Conservation (phyloP, 2,329 filamentous ascomycete genomes). For the Stenocarpella maydis region DNA sequence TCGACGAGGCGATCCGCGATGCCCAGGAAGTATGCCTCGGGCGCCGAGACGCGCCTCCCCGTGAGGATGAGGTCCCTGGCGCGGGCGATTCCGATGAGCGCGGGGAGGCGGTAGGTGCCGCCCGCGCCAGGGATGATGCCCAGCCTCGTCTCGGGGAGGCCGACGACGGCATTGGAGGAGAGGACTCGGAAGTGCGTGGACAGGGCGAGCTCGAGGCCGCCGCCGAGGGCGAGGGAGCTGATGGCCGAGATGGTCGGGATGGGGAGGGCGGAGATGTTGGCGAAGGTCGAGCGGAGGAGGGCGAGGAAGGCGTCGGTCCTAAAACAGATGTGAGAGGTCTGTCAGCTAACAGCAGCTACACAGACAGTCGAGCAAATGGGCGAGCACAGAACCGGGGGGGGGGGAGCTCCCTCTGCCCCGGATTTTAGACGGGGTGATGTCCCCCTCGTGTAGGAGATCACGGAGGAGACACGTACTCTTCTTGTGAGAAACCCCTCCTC, state of each 20-base stretch:
- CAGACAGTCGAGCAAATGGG: too few relatives aligned
- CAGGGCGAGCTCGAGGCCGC: conserved; percentile 91
- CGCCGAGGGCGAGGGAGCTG: conserved; percentile 85
- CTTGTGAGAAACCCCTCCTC: conserved; percentile 74
- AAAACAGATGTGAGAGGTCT: conserved; percentile 12
- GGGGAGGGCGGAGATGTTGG: conserved; percentile 75
- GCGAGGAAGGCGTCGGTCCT: conserved; percentile 83
- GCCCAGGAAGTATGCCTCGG: conserved; percentile 91
- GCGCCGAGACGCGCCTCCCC: conserved; percentile 80
- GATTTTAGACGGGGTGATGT: not conserved
- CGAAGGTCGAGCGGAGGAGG: conserved; percentile 79
- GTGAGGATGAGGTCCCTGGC: conserved; percentile 93
- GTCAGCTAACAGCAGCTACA: not conserved
- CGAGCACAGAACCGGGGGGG: not conserved
- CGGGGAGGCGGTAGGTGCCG: conserved; percentile 87
- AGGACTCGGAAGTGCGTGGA: conserved; percentile 91
- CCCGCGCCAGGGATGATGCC: conserved; percentile 96
- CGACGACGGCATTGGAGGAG: conserved; percentile 78
- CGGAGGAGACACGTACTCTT: conserved; percentile 68
- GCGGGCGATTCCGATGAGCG: conserved; percentile 78
- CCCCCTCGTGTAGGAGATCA: too few relatives aligned
- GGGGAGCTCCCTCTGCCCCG: not conserved
- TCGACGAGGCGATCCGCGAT: conserved; percentile 91
- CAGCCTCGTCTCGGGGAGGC: conserved; percentile 88
- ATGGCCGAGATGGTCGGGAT: conserved; percentile 92